These are phyloP conservation scores for Monosporascus sp. DNA, from an alignment of 2,329 filamentous ascomycete genomes.

Conservation along the genomic window DNA sequence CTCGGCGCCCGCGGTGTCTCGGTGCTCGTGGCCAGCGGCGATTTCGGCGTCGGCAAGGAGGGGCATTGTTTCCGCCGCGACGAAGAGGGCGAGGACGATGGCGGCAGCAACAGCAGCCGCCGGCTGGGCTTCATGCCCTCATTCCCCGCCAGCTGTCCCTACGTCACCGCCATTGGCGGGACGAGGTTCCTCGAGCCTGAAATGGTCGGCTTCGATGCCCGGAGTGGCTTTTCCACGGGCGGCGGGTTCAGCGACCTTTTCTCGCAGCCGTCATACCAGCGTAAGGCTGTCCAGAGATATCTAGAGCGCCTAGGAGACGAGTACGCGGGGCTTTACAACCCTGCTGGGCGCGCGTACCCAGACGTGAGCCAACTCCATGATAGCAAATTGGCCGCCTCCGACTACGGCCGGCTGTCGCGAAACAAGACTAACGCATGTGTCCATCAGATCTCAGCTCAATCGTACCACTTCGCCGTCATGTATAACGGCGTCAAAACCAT, in stretches of 20 bases:
- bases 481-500: conserved; percentile 29
- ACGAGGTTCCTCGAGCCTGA: conserved; percentile 13
- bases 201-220: conserved; percentile 40
- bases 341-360: conserved; percentile 43
- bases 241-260: conserved; percentile 50
- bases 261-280: conserved; percentile 40
- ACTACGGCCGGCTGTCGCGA: no score
- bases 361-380: conserved; percentile 26
- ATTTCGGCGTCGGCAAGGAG: conserved; percentile 48
- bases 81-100: conserved; percentile 35
- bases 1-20: conserved; percentile 60
- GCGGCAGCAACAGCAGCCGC: conserved; percentile 37
- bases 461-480: conserved; percentile 32
- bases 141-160: conserved; percentile 46
- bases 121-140: conserved; percentile 40
- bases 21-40: conserved; percentile 58
- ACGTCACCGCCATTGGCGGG: conserved; percentile 24
- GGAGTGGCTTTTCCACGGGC: conserved; percentile 42
- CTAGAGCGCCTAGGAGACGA: conserved; percentile 33
- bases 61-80: conserved; percentile 42
- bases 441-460: conserved; percentile 38
- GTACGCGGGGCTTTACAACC: conserved; percentile 15
- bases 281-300: conserved; percentile 37
- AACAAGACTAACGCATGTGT: no score
- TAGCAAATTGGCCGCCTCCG: no score